These are phyloP conservation scores for Phoma sp. DNA, from an alignment of 2,329 filamentous ascomycete genomes.

Conservation along the genomic window DNA sequence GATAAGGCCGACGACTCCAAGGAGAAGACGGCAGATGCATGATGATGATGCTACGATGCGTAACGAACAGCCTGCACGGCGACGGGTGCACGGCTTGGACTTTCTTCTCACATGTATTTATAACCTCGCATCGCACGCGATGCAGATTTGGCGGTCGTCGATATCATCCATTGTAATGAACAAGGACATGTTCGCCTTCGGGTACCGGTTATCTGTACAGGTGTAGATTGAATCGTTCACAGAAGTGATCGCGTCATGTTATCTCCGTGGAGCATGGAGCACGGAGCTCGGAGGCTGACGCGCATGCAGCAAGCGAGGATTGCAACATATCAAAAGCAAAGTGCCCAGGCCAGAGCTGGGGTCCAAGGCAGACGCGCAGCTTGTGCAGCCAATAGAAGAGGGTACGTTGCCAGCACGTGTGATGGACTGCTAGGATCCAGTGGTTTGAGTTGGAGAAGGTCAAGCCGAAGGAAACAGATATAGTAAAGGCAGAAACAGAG, in stretches of 20 bases:
- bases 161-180: constrained; percentile 8
- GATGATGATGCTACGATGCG: constrained; percentile 7
- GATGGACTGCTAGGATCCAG: background rate
- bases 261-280: constrained; percentile 3
- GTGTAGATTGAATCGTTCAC: background rate
- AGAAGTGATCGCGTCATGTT: constrained; percentile 2
- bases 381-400: background rate
- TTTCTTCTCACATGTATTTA: constrained; percentile 17
- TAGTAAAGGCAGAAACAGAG: background rate
- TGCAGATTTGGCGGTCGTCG: background rate
- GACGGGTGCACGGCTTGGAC: background rate
- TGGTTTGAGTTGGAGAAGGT: background rate
- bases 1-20: constrained; percentile 7
- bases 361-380: background rate
- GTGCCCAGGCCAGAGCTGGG: background rate
- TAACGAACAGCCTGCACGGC: constrained; percentile 4
- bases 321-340: constrained; percentile 7
- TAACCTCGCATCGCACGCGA: constrained; percentile 4
- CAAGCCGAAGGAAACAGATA: background rate
- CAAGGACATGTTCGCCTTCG: background rate
- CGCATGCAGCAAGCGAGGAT: background rate
- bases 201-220: background rate
- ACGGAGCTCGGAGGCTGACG: background rate
- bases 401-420: background rate
- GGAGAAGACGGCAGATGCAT: constrained; percentile 15